These are phyloP conservation scores for Fusarium algeriense DNA, from an alignment of 2,329 filamentous ascomycete genomes.

Conservation along the genomic window DNA sequence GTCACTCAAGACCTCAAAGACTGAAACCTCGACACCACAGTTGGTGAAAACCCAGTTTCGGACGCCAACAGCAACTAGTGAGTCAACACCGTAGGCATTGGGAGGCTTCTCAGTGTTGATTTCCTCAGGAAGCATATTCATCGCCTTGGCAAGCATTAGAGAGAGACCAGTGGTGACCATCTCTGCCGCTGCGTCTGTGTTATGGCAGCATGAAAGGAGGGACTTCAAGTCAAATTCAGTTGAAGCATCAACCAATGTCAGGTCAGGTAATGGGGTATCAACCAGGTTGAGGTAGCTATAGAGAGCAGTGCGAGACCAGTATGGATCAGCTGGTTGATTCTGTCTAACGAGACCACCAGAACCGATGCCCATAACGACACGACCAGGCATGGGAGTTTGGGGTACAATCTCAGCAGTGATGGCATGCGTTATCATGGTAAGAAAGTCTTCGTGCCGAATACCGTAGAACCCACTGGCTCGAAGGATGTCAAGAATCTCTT, in stretches of 20 bases:
- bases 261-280: slow-evolving; percentile 56
- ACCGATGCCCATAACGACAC: slow-evolving; percentile 65
- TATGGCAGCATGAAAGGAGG: slow-evolving; percentile 49
- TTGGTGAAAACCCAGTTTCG: slow-evolving; percentile 64
- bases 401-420: slow-evolving; percentile 54
- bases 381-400: slow-evolving; percentile 54
- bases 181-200: slow-evolving; percentile 47
- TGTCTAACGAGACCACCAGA: slow-evolving; percentile 66
- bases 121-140: slow-evolving; percentile 59
- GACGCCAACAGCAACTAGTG: slow-evolving; percentile 64
- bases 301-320: slow-evolving; percentile 64
- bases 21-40: slow-evolving; percentile 58
- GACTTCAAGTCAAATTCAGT: slow-evolving; percentile 48
- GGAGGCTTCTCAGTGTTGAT: slow-evolving; percentile 58
- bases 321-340: slow-evolving; percentile 65
- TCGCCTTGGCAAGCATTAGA: slow-evolving; percentile 58
- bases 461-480: slow-evolving; percentile 66
- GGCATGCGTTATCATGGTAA: slow-evolving; percentile 61
- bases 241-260: slow-evolving; percentile 35
- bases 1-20: slow-evolving; percentile 62
- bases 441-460: slow-evolving; percentile 63
- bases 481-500: slow-evolving; percentile 60
- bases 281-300: slow-evolving; percentile 63
- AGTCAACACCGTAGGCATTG: slow-evolving; percentile 64
- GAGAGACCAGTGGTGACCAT: slow-evolving; percentile 55